These are phyloP conservation scores for Hibiscus syriacus DNA, from an alignment of 345 rosid genomes.

Conservation along the genomic window DNA sequence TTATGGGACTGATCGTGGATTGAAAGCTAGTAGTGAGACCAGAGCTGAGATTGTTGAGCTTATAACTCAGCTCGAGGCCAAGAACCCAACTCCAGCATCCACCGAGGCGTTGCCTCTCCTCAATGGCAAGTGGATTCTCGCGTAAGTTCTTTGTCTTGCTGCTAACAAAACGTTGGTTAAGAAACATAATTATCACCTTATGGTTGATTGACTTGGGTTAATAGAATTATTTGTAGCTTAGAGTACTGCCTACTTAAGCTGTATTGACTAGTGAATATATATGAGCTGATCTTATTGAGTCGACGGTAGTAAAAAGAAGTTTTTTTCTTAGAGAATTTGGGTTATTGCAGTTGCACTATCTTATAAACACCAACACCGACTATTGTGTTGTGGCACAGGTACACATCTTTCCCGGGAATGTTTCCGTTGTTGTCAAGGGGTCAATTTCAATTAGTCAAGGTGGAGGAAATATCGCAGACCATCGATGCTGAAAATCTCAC, in stretches of 20 bases:
- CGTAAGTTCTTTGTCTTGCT: constrained; percentile 39
- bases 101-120: constrained; percentile 73
- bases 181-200: not conserved
- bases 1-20: constrained; percentile 74
- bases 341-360: too few relatives aligned
- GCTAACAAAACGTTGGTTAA: not conserved
- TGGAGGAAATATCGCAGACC: too few relatives aligned
- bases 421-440: too few relatives aligned
- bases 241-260: too few relatives aligned
- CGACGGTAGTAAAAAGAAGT: too few relatives aligned
- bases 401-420: constrained; percentile 70
- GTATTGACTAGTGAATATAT: too few relatives aligned
- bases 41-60: constrained; percentile 87
- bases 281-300: too few relatives aligned
- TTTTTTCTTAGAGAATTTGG: too few relatives aligned
- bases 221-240: not conserved
- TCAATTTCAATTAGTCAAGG: too few relatives aligned
- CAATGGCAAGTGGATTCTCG: constrained; percentile 92
- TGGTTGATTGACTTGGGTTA: not conserved
- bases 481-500: too few relatives aligned
- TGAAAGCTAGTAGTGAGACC: constrained; percentile 69
- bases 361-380: too few relatives aligned
- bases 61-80: constrained; percentile 75
- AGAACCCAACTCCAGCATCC: constrained; percentile 80
- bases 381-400: constrained; percentile 35